phyloP scores from a whole-genome alignment of 2,329 filamentous ascomycete genomes.

The Hymenoscyphus salicellus region DNA sequence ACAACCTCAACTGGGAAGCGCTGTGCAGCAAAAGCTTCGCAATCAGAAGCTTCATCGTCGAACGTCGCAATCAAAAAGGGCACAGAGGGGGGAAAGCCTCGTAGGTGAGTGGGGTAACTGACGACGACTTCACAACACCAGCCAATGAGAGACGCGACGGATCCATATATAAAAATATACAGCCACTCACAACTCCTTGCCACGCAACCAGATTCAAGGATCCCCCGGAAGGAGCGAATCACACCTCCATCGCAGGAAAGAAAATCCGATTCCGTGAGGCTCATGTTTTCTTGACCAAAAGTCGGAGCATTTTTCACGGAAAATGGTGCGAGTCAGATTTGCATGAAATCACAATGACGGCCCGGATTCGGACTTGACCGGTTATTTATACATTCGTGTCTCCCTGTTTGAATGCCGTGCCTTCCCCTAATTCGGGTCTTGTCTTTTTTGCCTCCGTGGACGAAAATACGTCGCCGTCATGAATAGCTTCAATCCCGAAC shows the following conservation, averaged over 20 bases:
- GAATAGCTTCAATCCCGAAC: no score
- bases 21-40: neutral
- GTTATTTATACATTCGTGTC: no score
- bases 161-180: neutral
- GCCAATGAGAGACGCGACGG: neutral
- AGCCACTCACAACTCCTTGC: neutral
- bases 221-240: neutral
- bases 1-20: neutral
- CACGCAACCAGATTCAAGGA: neutral
- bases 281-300: no score
- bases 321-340: no score
- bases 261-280: neutral
- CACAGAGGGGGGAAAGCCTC: neutral
- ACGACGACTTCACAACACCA: neutral
- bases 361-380: no score
- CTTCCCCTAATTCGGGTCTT: no score
- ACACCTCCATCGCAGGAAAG: neutral
- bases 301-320: no score
- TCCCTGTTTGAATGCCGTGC: no score
- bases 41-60: neutral
- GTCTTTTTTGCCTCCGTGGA: no score
- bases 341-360: no score
- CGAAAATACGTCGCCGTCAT: no score
- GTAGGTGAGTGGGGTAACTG: neutral
- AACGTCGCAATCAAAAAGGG: neutral